These are phyloP conservation scores for Phytophthora rubi DNA, from an alignment of 352 stramenopile species.

Conservation along the genomic window DNA sequence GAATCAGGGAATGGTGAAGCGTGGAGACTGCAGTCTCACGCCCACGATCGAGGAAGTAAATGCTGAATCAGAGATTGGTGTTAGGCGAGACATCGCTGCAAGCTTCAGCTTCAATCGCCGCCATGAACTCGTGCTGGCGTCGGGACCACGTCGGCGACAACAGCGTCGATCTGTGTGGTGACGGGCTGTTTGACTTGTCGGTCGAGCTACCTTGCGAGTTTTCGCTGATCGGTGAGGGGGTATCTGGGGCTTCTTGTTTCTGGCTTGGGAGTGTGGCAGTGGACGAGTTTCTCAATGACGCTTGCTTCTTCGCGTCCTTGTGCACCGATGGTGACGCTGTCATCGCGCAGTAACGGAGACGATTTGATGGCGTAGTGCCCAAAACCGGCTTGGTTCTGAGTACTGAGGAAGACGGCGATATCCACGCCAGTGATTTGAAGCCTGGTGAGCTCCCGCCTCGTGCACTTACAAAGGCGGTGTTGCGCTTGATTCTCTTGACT, in stretches of 20 bases:
- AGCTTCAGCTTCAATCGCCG: slow-evolving; percentile 24
- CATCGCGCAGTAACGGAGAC: not conserved
- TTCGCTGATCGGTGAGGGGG: not conserved
- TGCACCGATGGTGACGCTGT: not conserved
- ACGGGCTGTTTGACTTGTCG: not conserved
- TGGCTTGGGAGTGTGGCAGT: not conserved
- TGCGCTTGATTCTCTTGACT: slow-evolving; percentile 23
- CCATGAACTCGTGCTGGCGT: slow-evolving; percentile 27
- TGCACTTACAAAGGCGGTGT: not conserved
- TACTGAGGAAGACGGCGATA: not conserved
- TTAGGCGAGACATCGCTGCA: not conserved
- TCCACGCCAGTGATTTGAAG: not conserved
- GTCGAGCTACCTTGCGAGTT: slow-evolving; percentile 2
- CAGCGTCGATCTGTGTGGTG: not conserved
- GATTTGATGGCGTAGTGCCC: not conserved
- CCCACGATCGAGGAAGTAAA: no score
- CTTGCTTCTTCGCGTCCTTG: not conserved
- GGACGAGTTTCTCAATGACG: not conserved
- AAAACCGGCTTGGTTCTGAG: not conserved
- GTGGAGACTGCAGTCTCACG: no score
- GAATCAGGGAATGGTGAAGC: no score
- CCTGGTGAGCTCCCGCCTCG: not conserved
- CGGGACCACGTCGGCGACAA: slow-evolving; percentile 19
- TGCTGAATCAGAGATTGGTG: not conserved
- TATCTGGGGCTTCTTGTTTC: not conserved